Percentiles rank a stretch among this genome's conserved stretches.
These are phyloP conservation scores for Vitellaria paradoxa DNA, from an alignment of 179 eudicot genomes.

Conservation along the genomic window DNA sequence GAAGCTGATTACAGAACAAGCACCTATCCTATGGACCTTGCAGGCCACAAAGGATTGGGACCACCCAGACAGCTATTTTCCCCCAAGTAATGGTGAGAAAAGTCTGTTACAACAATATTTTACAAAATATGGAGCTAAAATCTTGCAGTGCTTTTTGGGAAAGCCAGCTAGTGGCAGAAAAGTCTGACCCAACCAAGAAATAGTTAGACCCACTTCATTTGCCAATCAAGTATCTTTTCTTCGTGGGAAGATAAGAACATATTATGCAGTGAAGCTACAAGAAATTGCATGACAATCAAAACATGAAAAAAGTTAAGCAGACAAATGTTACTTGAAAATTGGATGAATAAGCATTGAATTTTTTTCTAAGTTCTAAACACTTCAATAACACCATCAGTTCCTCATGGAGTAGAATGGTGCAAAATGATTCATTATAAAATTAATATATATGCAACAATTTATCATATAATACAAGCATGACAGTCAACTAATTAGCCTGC, in stretches of 20 bases:
- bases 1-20: background rate
- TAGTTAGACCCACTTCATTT: background rate
- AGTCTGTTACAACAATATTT: background rate
- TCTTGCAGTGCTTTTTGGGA: background rate
- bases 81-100: background rate
- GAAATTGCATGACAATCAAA: background rate
- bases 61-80: background rate
- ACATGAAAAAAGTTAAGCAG: background rate
- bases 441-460: background rate
- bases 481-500: background rate
- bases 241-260: background rate
- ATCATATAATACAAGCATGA: background rate
- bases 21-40: background rate
- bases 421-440: background rate
- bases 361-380: background rate
- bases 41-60: background rate
- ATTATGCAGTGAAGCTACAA: background rate
- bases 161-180: conserved; percentile 2
- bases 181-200: background rate
- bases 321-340: background rate
- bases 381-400: background rate
- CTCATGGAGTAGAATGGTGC: background rate
- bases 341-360: background rate
- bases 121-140: background rate
- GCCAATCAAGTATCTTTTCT: background rate